Evolutionary conservation across 2,329 filamentous ascomycete species (phyloP), one percentile per base, ranked within the genome.

Genomic region (Xylaria sp.): DNA sequence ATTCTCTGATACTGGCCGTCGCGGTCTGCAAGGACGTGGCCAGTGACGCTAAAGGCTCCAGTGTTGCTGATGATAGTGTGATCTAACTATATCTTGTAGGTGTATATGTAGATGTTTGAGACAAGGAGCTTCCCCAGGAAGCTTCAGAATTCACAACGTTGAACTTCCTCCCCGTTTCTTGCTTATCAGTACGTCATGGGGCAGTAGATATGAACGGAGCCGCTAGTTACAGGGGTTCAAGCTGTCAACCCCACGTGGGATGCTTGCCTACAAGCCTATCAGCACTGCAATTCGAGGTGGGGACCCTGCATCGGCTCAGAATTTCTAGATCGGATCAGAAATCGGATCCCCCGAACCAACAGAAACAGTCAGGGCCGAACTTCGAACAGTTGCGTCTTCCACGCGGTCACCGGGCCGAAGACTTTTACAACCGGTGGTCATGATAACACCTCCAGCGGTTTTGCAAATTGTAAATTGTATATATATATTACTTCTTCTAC

Each of bases 1-100:
- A 83, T 82, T 66, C 33, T 75, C 67, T 66, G 44, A 28, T 60
- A 46, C 23, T 26, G 58, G 38, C 20, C 23, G 26, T 38, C 15
- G 17, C 33, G 9, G 38, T 60, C 33, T 60, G 28, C 1, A 17
- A 58, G 42, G 31, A 1, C 26, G 13, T 23, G 31, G 31, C 44
- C 17, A 59, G 31, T 33, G n/a, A 3, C 36, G 54, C 28, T 17
- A 54, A 23, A 17, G 9, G n/a, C 11, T 26, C 17, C 13, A 6
- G 13, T 6, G 28, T 13, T 6, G 7, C 48, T 10, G 26, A 4
- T 17, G 26, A 31, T 31, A 6, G 17, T 53, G 17, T 7, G 26
- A 53, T 53, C 13, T 23, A 23, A 23, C 23, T 15, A 42, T 42
- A n/a, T n/a, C 15, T 5, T 3, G 40, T 42, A n/a, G 40, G 40